Evolutionary conservation across 2,329 filamentous ascomycete genomes (phyloP).

Genomic region (Waltergamsia citrina): DNA sequence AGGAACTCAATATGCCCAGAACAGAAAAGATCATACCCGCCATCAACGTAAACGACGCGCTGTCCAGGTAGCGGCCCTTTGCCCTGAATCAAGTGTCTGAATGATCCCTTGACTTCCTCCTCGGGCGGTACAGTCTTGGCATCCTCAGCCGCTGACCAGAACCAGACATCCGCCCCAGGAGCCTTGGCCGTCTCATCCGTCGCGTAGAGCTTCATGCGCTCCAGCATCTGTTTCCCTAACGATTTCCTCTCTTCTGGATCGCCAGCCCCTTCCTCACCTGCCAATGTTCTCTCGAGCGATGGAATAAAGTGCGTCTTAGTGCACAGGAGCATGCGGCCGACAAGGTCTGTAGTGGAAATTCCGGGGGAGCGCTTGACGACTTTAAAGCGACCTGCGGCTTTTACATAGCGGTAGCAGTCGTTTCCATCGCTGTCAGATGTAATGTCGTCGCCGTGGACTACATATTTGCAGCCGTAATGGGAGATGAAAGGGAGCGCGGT

Average conservation of each 20-base stretch:
- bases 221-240: conserved; percentile 59
- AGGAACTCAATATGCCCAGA: conserved; percentile 96
- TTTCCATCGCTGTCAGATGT: conserved; percentile 88
- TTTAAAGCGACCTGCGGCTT: conserved; percentile 86
- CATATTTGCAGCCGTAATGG: conserved; percentile 90
- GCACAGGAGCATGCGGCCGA: conserved; percentile 93
- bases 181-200: conserved; percentile 73
- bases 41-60: conserved; percentile 87
- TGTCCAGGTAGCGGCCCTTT: conserved; percentile 67
- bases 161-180: conserved; percentile 78
- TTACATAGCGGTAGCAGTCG: conserved; percentile 97
- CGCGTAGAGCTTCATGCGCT: conserved; percentile 76
- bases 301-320: conserved; percentile 91
- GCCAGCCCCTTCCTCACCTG: conserved; percentile 64
- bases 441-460: conserved; percentile 95
- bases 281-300: conserved; percentile 59
- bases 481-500: conserved; percentile 89
- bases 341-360: conserved; percentile 96
- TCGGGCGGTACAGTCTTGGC: conserved; percentile 27
- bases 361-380: conserved; percentile 94
- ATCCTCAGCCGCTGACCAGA: conserved; percentile 55
- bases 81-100: conserved; percentile 61
- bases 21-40: conserved; percentile 93
- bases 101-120: conserved; percentile 49
- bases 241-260: conserved; percentile 55